These are phyloP conservation scores for Leccinum holopus DNA, from an alignment of 1,284 basidiomycete genomes.

Conservation along the genomic window DNA sequence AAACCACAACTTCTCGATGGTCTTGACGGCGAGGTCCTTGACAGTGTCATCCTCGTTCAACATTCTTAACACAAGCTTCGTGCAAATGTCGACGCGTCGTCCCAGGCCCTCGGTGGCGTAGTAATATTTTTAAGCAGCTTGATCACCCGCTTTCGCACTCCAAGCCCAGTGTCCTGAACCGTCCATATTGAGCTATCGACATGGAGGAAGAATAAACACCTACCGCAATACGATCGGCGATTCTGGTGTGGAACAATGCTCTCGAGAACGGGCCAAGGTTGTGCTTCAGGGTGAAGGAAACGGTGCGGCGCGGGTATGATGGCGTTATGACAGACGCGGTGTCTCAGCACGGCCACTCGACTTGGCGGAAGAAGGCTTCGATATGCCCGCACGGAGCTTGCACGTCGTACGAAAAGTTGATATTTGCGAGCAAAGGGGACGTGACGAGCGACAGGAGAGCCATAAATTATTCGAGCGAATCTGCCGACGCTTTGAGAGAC, in stretches of 20 bases:
- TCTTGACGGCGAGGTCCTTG: conserved; percentile 87
- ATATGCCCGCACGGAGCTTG: conserved; percentile 23
- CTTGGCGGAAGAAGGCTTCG: conserved; percentile 26
- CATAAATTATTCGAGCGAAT: conserved; percentile 31
- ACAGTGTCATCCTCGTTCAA: conserved; percentile 89
- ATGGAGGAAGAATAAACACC: conserved; percentile 26
- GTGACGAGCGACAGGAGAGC: conserved; percentile 26
- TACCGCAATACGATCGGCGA: conserved; percentile 86
- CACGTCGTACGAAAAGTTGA: conserved; percentile 30
- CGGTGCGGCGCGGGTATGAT: not conserved
- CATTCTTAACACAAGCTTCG: conserved; percentile 80
- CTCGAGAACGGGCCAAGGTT: conserved; percentile 22
- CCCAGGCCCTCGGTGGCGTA: conserved; percentile 54
- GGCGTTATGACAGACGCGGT: not conserved
- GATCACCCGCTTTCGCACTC: conserved; percentile 93
- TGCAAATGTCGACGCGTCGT: conserved; percentile 79
- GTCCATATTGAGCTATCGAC: not conserved
- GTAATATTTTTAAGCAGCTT: conserved; percentile 88
- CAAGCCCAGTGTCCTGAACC: conserved; percentile 82
- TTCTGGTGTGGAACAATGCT: conserved; percentile 51
- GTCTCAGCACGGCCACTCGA: conserved; percentile 18
- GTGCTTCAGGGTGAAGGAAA: conserved; percentile 32
- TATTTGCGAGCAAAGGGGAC: conserved; percentile 22
- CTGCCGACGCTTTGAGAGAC: conserved; percentile 23
- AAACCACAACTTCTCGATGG: conserved; percentile 91